These are phyloP conservation scores for Candida broadrunensis DNA, from an alignment of 805 yeast species.

Conservation along the genomic window DNA sequence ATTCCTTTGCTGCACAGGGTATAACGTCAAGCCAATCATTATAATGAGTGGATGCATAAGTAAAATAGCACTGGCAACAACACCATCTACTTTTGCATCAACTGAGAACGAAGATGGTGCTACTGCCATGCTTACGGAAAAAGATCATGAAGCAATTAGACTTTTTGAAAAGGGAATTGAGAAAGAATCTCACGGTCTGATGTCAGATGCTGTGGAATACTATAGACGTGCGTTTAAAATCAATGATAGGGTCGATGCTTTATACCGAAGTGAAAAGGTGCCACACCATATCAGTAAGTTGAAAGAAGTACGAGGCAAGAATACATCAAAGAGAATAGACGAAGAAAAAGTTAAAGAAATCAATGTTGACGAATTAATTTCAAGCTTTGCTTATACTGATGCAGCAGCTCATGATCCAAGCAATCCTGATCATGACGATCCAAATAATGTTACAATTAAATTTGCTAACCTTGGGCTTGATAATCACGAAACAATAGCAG, in stretches of 20 bases:
- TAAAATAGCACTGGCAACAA: neutral
- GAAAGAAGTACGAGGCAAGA: slow-evolving; percentile 23
- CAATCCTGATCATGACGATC: slow-evolving; percentile 14
- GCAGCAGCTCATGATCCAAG: slow-evolving; percentile 23
- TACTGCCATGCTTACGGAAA: slow-evolving; percentile 2
- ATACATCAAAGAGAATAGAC: slow-evolving; percentile 28
- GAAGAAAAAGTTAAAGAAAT: slow-evolving; percentile 35
- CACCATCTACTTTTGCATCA: neutral
- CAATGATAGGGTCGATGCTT: slow-evolving; percentile 58
- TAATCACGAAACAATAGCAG: slow-evolving; percentile 11
- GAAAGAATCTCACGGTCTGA: slow-evolving; percentile 68
- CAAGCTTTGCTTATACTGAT: slow-evolving; percentile 28
- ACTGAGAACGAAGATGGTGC: neutral
- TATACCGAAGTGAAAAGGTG: slow-evolving; percentile 57
- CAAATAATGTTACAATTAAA: slow-evolving; percentile 16
- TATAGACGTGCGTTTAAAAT: slow-evolving; percentile 71
- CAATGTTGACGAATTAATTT: slow-evolving; percentile 39
- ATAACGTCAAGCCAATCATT: too few species aligned
- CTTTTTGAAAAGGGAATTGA: slow-evolving; percentile 68
- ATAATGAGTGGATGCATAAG: neutral
- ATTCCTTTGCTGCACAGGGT: too few species aligned
- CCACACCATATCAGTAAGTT: slow-evolving; percentile 35
- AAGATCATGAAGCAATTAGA: slow-evolving; percentile 48
- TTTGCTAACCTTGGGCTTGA: slow-evolving; percentile 23
- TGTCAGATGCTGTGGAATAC: slow-evolving; percentile 76